Evolutionary conservation across 805 yeast species (phyloP).

Genomic region (Pichia sporocuriosa): DNA sequence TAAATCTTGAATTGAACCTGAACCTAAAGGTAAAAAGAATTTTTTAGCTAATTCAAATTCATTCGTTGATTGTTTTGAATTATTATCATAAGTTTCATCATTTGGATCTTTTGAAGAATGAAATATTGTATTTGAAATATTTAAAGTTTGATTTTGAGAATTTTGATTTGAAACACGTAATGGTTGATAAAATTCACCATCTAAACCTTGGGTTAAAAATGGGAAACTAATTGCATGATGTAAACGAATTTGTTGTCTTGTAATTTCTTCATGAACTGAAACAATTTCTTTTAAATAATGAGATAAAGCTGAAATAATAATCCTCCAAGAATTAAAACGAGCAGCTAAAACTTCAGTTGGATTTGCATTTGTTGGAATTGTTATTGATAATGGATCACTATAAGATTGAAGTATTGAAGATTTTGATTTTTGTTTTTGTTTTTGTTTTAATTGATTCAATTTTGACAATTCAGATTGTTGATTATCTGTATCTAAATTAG

Average conservation of each 20-base stretch:
- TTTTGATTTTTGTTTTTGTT: conserved; percentile 8
- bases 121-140: conserved; percentile 7
- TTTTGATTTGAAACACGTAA: conserved; percentile 21
- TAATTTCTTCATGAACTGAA: conserved; percentile 80
- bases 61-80: conserved; percentile 14
- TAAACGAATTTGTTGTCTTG: conserved; percentile 72
- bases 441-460: conserved; percentile 13
- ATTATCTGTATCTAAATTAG: conserved; percentile 28
- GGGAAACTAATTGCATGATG: conserved; percentile 68
- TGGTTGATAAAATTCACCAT: conserved; percentile 34
- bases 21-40: conserved; percentile 71
- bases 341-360: conserved; percentile 86
- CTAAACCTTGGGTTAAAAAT: conserved; percentile 38
- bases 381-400: conserved; percentile 40
- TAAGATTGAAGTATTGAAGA: conserved; percentile 20
- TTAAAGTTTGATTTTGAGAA: conserved; percentile 6
- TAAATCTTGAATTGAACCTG: conserved; percentile 75
- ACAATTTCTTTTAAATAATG: conserved; percentile 74
- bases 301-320: conserved; percentile 65
- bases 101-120: conserved; percentile 10
- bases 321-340: conserved; percentile 83
- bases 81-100: conserved; percentile 15
- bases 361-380: conserved; percentile 53
- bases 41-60: conserved; percentile 34
- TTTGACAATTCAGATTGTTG: background rate